Conservation (phyloP, 2,329 filamentous ascomycete species). For the Alternaria viburni region DNA sequence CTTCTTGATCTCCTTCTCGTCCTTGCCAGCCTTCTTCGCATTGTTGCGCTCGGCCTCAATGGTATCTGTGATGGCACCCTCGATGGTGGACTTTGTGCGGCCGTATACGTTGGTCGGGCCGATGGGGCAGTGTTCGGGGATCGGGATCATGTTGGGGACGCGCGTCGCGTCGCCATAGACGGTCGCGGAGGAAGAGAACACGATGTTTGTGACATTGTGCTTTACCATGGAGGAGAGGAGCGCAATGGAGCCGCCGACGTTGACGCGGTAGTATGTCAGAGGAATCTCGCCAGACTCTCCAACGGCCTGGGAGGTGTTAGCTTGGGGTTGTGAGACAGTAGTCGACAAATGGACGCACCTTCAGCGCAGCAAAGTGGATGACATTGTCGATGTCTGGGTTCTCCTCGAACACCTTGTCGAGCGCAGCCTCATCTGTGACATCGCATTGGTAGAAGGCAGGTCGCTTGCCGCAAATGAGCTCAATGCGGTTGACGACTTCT, state of each 20-base stretch:
- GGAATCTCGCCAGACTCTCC: conserved; percentile 94
- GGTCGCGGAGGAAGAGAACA: conserved; percentile 97
- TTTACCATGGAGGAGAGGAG: conserved; percentile 86
- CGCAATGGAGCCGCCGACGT: conserved; percentile 88
- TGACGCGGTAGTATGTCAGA: conserved; percentile 97
- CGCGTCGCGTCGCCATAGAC: conserved; percentile 98
- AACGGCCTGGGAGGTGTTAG: conserved; percentile 71
- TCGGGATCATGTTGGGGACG: conserved; percentile 97
- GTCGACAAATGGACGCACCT: conserved; percentile 63
- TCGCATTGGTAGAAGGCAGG: conserved; percentile 86
- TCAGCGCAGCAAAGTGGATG: conserved; percentile 97
- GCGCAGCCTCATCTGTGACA: conserved; percentile 80
- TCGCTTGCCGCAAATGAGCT: conserved; percentile 88
- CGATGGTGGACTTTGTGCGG: conserved; percentile 91
- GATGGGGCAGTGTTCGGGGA: conserved; percentile 94
- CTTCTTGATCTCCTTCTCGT: conserved; percentile 68
- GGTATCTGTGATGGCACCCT: conserved; percentile 89
- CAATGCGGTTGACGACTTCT: conserved; percentile 91
- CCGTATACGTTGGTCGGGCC: conserved; percentile 98
- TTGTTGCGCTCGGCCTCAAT: conserved; percentile 87
- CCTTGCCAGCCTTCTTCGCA: conserved; percentile 72
- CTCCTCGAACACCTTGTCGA: conserved; percentile 86
- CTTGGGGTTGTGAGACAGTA: neutral
- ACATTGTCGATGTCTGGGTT: conserved; percentile 96
- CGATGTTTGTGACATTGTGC: conserved; percentile 93